Evolutionary conservation across 768 basidiomycete genomes (phyloP), one percentile per base, ranked within the genome.

Genomic region (Dictyophora rubrovolvata): DNA sequence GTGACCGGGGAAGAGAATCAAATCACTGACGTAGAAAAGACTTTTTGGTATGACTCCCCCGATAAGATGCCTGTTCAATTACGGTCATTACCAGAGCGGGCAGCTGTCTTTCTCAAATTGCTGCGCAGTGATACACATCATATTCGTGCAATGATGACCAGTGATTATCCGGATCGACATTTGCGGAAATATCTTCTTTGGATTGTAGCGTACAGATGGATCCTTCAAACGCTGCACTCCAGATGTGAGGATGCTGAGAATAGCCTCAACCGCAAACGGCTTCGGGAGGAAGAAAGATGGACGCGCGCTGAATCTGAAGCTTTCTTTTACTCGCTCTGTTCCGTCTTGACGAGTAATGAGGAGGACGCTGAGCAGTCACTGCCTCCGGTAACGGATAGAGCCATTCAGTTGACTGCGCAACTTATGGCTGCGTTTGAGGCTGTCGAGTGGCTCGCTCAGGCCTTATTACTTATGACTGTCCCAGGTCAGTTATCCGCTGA

Each of bases 251-350:
- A 23, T 4, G 62, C 74, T 53, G 84, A 81, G 64, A 74, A 63
- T 46, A 71, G 71, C 0, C 66, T 69, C 17, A 81, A 72, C 61
- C 81, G 77, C 64, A 52, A 53, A 34, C 22, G 57, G 8, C 84
- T 81, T n/a, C 77, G 81, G 46, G 79, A 84, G 60, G 77, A 75
- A 62, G 87, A 87, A 66, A 74, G 79, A 22, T 92, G 89, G 89
- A 85, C 83, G 0, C 74, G 69, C 61, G 71, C 69, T 5, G 89
- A 92, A 67, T 84, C 80, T 3, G 73, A 66, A 2, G 80, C 79
- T 28, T 75, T 88, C 65, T 74, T 90, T 48, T 72, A 79, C 0
- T 73, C 81, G 34, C 82, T 83, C 68, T 57, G 51, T 61, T 58
- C 61, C 62, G 60, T 58, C 5, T 16, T 0, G 56, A 56, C 20